Base-by-base conservation (phyloP, 805 yeast genomes). In the Ogataea corticis region DNA sequence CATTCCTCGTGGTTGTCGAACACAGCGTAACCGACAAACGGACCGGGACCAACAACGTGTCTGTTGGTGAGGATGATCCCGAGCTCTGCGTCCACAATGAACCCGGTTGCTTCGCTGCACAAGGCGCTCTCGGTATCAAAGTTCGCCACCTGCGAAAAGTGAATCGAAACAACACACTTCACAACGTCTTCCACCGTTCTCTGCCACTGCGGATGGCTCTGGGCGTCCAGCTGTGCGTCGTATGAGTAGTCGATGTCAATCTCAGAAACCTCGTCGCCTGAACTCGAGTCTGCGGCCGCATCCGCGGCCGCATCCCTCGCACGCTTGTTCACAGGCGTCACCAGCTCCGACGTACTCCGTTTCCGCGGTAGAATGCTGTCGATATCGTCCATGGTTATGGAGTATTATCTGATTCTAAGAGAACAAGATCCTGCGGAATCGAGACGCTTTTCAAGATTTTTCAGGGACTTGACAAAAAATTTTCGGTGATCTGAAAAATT, bases 41-140 rank as follows among this genome's bases (percentile, higher is more conserved):
- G 97, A 14, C 97, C 96, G 0, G 97, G 90, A 2, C 96, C 96
- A 33, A 90, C 97, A 39, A 91, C 97, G 61, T 91, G 97, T 60
- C 97, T 77, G 68, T 91, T 91, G 10, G 97, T 91, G 62, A 91
- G 73, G 50, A 91, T 89, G 48, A 90, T 79, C 13, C 97, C 97
- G 19, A 80, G 66, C 44, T 77, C 72, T 2, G 92, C 75, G 63
- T 91, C 97, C 10, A 91, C 97, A 5, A 91, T 89, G 64, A 91
- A 91, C 2, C 97, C 97, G 0, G 97, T 88, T n/a, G 97, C 97
- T 65, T 91, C 96, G 43, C 87, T 80, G 21, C 85, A 88, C 35
- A 83, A 65, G 1, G 96, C 84, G 2, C 81, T 67, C 55, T 91
- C 97, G 31, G 94, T 84, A 58, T 91, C 97, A 61, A 91, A 91